Conservation (phyloP, 1,139 yeast genomes). For the Suzukiozyma palmioleophila region DNA sequence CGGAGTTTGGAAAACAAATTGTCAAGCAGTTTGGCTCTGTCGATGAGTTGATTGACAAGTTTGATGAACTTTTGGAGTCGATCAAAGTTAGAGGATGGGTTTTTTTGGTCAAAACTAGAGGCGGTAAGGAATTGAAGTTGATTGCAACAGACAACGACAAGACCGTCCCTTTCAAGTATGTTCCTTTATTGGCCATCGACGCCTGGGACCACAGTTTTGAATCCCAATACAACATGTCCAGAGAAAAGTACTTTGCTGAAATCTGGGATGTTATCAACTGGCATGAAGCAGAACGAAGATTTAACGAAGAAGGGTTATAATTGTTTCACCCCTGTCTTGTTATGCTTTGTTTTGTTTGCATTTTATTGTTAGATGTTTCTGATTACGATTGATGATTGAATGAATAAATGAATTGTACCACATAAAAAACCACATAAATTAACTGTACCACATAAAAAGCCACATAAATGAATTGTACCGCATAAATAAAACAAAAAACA, state of each 20-base stretch:
- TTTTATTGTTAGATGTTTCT: not conserved
- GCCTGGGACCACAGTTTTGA: constrained; percentile 52
- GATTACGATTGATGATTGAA: constrained; percentile 1
- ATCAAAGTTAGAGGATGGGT: constrained; percentile 52
- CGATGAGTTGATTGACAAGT: constrained; percentile 33
- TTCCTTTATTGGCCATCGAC: constrained; percentile 45
- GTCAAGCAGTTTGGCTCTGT: constrained; percentile 37
- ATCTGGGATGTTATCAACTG: constrained; percentile 48
- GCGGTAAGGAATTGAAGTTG: constrained; percentile 36
- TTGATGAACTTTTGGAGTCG: constrained; percentile 39
- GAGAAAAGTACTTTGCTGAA: constrained; percentile 45
- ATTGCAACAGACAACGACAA: constrained; percentile 44
- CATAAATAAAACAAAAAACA: too few relatives aligned
- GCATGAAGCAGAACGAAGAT: constrained; percentile 43
- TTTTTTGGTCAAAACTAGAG: constrained; percentile 35
- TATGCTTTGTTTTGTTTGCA: not conserved
- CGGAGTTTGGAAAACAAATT: constrained; percentile 33
- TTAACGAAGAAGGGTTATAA: not conserved
- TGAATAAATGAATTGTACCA: not conserved
- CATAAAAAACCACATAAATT: too few relatives aligned
- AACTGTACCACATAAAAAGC: too few relatives aligned
- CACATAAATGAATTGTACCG: too few relatives aligned
- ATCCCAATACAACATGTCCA: constrained; percentile 45
- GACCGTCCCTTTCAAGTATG: constrained; percentile 37
- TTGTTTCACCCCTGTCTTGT: not conserved